phyloP scores from a whole-genome alignment of 2,329 filamentous ascomycete genomes.

The Nigrospora sphaerica region DNA sequence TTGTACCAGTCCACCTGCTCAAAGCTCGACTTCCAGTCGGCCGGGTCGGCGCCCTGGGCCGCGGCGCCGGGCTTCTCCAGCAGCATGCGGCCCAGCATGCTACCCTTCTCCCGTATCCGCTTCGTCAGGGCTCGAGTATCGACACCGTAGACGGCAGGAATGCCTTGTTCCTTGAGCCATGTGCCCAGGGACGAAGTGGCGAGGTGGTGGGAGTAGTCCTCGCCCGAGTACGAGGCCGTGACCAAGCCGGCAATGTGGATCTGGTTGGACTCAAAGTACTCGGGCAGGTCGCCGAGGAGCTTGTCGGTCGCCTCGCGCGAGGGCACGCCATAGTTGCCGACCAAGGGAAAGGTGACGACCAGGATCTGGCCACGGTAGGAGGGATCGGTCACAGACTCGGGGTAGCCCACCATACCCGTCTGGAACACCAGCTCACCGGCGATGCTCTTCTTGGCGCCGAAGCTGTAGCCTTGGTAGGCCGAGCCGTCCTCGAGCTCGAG shows the following conservation, averaged over 20 bases:
- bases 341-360: conserved; percentile 95
- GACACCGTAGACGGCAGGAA: conserved; percentile 91
- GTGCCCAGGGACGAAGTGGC: conserved; percentile 83
- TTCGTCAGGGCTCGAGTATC: conserved; percentile 93
- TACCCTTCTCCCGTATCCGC: conserved; percentile 86
- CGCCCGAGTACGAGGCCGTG: conserved; percentile 84
- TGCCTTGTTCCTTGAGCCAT: conserved; percentile 93
- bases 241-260: conserved; percentile 94
- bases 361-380: conserved; percentile 92
- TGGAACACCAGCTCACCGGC: conserved; percentile 98
- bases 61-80: conserved; percentile 52
- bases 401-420: conserved; percentile 98
- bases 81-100: conserved; percentile 89
- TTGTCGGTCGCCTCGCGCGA: conserved; percentile 79
- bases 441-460: conserved; percentile 89
- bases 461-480: conserved; percentile 90
- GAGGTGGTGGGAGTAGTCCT: conserved; percentile 92
- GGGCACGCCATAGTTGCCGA: conserved; percentile 97
- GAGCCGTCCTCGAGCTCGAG: conserved; percentile 91
- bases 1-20: conserved; percentile 83
- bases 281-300: conserved; percentile 77
- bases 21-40: conserved; percentile 52
- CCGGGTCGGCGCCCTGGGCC: conserved; percentile 33
- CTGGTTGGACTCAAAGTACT: conserved; percentile 85
- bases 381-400: conserved; percentile 86